phyloP scores from a whole-genome alignment of 352 stramenopile genomes.

The Aphanomyces euteiches region DNA sequence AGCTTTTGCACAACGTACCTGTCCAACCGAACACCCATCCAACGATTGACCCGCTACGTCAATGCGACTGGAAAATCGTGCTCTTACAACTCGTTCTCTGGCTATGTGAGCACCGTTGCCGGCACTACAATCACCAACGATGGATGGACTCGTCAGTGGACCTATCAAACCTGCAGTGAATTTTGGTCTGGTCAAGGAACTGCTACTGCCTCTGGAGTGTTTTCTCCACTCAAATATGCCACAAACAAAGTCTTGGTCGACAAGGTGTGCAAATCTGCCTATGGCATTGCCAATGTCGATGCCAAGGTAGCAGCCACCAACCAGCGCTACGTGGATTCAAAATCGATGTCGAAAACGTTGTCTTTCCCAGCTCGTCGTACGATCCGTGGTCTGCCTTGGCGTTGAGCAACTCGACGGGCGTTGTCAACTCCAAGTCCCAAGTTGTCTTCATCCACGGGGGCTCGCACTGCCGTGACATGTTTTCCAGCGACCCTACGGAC shows the following conservation, averaged over 20 bases:
- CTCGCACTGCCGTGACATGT: not conserved
- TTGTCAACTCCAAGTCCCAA: not conserved
- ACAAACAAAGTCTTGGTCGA: conserved; percentile 76
- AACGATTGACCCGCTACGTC: too few relatives aligned
- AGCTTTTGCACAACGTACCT: too few relatives aligned
- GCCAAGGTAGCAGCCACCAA: conserved; percentile 53
- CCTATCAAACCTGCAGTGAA: conserved; percentile 63
- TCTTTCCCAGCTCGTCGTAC: not conserved
- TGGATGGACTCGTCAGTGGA: conserved; percentile 36
- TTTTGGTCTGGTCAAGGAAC: conserved; percentile 85
- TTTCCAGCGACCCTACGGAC: too few relatives aligned
- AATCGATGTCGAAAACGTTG: not conserved
- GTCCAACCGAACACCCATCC: too few relatives aligned
- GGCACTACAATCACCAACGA: conserved; percentile 76
- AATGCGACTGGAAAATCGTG: not conserved
- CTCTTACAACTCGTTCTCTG: conserved; percentile 31
- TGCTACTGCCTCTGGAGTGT: conserved; percentile 6
- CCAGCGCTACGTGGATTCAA: conserved; percentile 46
- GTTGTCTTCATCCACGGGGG: not conserved
- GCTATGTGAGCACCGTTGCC: conserved; percentile 66
- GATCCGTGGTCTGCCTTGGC: conserved; percentile 23
- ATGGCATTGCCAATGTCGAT: conserved; percentile 54
- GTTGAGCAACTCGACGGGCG: not conserved
- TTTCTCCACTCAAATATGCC: conserved; percentile 74
- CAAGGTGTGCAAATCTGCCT: conserved; percentile 60